Percentiles rank a stretch among this genome's conserved stretches.
Evolutionary conservation across 768 basidiomycete genomes (phyloP).

Genomic region (Suillus fuscotomentosus): DNA sequence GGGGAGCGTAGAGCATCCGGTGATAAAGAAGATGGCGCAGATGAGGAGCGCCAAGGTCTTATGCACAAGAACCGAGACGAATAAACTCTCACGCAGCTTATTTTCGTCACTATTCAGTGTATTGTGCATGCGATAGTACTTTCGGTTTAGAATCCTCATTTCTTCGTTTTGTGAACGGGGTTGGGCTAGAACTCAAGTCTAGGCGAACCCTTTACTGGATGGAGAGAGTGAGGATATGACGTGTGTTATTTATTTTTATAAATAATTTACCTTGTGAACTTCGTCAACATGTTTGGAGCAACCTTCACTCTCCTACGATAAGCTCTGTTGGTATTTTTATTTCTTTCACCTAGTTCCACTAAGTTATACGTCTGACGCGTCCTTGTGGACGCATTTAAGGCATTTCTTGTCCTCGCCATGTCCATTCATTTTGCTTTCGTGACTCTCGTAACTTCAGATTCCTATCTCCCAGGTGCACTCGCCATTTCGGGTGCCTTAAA

Average conservation of each 20-base stretch:
- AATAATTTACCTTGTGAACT: background rate
- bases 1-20: slow-evolving; percentile 40
- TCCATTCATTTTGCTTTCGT: slow-evolving; percentile 77
- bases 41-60: slow-evolving; percentile 66
- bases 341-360: slow-evolving; percentile 3
- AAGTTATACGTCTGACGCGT: slow-evolving; percentile 19
- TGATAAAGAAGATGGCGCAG: slow-evolving; percentile 44
- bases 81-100: slow-evolving; percentile 19
- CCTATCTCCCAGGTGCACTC: slow-evolving; percentile 92
- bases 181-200: background rate
- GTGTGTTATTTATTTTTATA: background rate
- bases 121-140: background rate
- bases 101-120: background rate
- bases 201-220: background rate
- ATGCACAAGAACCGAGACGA: slow-evolving; percentile 44
- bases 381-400: slow-evolving; percentile 10
- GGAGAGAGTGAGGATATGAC: background rate
- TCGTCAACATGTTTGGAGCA: background rate
- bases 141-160: background rate
- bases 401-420: slow-evolving; percentile 40
- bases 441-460: slow-evolving; percentile 88
- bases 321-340: slow-evolving; percentile 2
- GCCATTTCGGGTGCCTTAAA: slow-evolving; percentile 81
- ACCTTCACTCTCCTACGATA: background rate
- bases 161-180: background rate